Conservation (phyloP, 805 yeast genomes). For the Pichia rugopelliculosa region DNA sequence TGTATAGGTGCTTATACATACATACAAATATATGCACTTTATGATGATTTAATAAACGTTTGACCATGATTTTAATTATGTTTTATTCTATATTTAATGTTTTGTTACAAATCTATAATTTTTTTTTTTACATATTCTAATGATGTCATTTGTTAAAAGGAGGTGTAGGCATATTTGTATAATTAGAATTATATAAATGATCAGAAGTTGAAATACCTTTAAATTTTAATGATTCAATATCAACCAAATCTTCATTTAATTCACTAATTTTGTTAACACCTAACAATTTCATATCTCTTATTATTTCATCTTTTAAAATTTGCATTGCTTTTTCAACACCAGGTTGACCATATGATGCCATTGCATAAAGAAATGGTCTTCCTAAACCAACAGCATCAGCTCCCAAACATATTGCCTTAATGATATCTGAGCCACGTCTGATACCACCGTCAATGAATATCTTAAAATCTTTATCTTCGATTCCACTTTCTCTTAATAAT, state of each 20-base stretch:
- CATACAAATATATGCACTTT: not conserved
- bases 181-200: conserved; percentile 46
- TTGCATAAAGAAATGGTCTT: conserved; percentile 68
- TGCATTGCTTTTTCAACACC: conserved; percentile 43
- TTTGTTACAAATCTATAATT: not conserved
- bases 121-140: not conserved
- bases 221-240: conserved; percentile 34
- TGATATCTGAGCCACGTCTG: conserved; percentile 67
- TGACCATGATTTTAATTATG: not conserved
- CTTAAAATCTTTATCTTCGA: conserved; percentile 41
- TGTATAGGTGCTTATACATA: not conserved
- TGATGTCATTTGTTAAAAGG: conserved; percentile 10
- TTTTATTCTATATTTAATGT: not conserved
- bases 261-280: conserved; percentile 48
- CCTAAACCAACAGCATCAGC: conserved; percentile 65
- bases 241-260: conserved; percentile 33
- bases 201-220: conserved; percentile 52
- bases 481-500: conserved; percentile 32
- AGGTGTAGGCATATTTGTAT: conserved; percentile 26
- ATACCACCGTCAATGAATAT: conserved; percentile 73
- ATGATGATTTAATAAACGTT: no score
- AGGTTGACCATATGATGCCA: conserved; percentile 69
- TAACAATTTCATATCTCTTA: conserved; percentile 52
- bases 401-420: conserved; percentile 70
- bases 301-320: conserved; percentile 49